Evolutionary conservation across 2,329 filamentous ascomycete genomes (phyloP).

Genomic region (Neofusicoccum ribis): DNA sequence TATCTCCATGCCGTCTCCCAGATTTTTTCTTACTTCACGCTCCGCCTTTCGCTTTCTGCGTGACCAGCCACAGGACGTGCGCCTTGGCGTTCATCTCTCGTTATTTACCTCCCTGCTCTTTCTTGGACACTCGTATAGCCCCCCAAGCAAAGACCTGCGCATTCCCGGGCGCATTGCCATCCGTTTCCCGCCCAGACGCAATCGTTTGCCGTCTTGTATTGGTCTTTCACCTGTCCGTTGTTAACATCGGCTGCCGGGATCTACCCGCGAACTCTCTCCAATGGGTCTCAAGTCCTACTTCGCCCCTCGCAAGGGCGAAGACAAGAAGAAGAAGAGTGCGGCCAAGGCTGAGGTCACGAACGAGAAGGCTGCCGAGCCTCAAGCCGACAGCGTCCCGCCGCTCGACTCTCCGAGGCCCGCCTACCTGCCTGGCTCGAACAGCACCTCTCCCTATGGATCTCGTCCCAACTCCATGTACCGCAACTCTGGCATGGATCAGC

Average conservation of each 20-base stretch:
- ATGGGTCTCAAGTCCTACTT: slow-evolving; percentile 18
- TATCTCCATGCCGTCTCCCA: slow-evolving; percentile 9
- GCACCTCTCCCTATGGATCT: slow-evolving; percentile 17
- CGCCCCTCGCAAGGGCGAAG: slow-evolving; percentile 13
- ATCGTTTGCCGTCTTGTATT: neutral
- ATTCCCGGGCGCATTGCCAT: neutral
- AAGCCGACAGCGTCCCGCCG: neutral
- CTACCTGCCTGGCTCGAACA: neutral
- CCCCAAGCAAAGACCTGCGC: neutral
- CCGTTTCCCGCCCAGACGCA: neutral
- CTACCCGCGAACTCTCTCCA: neutral
- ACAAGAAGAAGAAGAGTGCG: slow-evolving; percentile 7
- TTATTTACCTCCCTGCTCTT: neutral
- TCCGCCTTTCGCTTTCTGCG: slow-evolving; percentile 6
- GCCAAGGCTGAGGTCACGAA: neutral
- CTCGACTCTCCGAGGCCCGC: slow-evolving; percentile 3
- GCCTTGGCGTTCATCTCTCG: neutral
- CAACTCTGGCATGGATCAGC: slow-evolving; percentile 44
- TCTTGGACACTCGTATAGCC: neutral
- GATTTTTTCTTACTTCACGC: neutral
- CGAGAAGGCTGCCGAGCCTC: slow-evolving; percentile 1
- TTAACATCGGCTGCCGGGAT: neutral
- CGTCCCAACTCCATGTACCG: slow-evolving; percentile 37
- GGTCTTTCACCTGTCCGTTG: neutral
- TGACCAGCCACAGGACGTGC: neutral